Conservation (phyloP, 108 stramenopile species). For the Skeletonema costatum region DNA sequence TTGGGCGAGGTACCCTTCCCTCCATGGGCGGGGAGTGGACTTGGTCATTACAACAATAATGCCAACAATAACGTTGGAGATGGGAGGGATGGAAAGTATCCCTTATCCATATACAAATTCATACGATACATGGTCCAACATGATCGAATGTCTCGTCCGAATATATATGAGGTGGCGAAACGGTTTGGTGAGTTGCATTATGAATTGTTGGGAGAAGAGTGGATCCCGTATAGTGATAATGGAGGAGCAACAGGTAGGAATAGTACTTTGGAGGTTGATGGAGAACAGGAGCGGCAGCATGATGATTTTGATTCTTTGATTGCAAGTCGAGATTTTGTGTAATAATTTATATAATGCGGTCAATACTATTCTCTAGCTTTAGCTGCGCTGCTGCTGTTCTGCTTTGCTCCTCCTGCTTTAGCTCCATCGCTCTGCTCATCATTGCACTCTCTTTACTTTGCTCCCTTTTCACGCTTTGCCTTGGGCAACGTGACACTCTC, state of each 20-base stretch:
- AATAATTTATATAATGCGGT: background rate
- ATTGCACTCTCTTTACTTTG: conserved; percentile 1
- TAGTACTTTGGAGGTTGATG: conserved; percentile 4
- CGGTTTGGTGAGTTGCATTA: conserved; percentile 33
- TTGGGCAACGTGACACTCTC: conserved; percentile 62
- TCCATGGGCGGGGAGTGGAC: conserved; percentile 1
- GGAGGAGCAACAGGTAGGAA: background rate
- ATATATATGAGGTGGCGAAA: conserved; percentile 20
- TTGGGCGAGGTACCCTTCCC: conserved; percentile 48
- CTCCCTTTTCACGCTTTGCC: conserved; percentile 80
- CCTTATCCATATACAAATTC: conserved; percentile 31
- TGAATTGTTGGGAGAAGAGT: conserved; percentile 21
- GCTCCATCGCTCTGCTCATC: too few species aligned
- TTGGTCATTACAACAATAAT: background rate
- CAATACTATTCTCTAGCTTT: background rate
- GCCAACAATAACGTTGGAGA: background rate
- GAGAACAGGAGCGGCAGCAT: background rate
- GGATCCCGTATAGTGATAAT: conserved; percentile 5
- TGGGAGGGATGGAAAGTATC: conserved; percentile 31
- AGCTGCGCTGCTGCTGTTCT: background rate
- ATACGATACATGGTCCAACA: conserved; percentile 39
- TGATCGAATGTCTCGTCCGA: conserved; percentile 34
- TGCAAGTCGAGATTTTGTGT: conserved; percentile 20
- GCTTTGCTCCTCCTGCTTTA: background rate
- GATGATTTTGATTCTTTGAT: conserved; percentile 30